Evolutionary conservation across 345 rosid species (phyloP), one percentile per base, ranked within the genome.

Genomic region (Gossypium thurberi): DNA sequence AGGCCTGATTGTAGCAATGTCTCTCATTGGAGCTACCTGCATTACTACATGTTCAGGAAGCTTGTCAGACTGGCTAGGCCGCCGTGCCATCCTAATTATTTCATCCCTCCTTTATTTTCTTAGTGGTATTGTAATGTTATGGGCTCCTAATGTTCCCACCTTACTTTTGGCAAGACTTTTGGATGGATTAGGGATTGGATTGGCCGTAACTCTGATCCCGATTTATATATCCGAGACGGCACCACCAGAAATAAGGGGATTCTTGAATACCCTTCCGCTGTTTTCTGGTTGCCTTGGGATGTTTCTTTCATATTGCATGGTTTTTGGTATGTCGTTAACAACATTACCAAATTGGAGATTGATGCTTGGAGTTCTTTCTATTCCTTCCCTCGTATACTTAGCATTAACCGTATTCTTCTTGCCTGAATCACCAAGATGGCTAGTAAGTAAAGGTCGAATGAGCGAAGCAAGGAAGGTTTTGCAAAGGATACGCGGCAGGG

Each of bases 341-440:
- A 70, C 86, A 6, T 78, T 85, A 21, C 96, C 96, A 13, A 93
- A 81, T 77, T 95, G 98, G 99, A 93, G 99, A 82, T 69, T 91
- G 88, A 95, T 92, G 98, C 94, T 95, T 50, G 99, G 99, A 56
- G 86, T 93, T 80, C 92, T 95, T 69, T 88, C 86, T 48, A 61
- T 88, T 65, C 99, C 99, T 28, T 91, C 99, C n/a, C 77, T 90
- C 46, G 2, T 87, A 42, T 91, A 89, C 76, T 84, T 88, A 75
- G 75, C 71, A 60, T 81, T 95, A 67, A 84, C 91, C 0, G 15
- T 90, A 62, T 87, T 87, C 80, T 88, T 77, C 88, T 78, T 95
- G 85, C 99, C 98, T 0, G 99, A 95, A 86, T 95, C 99, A 14
- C 99, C 99, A 12, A 80, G 98, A 80, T 95, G 99, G 99, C 92